Conservation (phyloP, 331 rosid genomes). For the Ulmus americana region DNA sequence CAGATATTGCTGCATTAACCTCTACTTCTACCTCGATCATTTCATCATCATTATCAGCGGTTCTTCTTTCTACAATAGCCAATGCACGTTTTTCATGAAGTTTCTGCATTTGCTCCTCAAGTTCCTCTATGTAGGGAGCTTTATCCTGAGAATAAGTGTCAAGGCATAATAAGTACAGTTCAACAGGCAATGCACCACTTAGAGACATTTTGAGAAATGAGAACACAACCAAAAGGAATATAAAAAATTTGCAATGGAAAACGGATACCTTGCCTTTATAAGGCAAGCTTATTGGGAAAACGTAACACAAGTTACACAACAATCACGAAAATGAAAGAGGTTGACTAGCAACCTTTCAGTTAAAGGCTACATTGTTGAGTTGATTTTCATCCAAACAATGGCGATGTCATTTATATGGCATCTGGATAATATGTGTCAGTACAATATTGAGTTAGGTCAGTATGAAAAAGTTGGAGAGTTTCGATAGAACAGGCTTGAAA, state of each 20-base stretch:
- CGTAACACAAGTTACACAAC: too few species aligned
- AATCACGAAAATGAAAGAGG: too few species aligned
- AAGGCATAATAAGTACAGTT: conserved; percentile 5
- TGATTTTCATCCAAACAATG: too few species aligned
- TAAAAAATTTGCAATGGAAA: background rate
- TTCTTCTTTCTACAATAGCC: conserved; percentile 63
- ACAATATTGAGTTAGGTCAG: too few species aligned
- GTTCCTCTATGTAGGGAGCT: conserved; percentile 90
- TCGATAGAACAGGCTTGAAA: too few species aligned
- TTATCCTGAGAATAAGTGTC: conserved; percentile 52
- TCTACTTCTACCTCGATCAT: conserved; percentile 77
- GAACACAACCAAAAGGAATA: background rate
- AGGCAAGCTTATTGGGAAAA: background rate
- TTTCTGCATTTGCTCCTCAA: conserved; percentile 85
- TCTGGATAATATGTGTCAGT: too few species aligned
- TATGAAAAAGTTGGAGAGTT: too few species aligned
- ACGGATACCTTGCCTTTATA: background rate
- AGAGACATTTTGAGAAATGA: background rate
- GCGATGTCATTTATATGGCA: too few species aligned
- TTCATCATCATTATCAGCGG: conserved; percentile 65
- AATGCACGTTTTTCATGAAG: conserved; percentile 75
- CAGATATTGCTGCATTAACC: conserved; percentile 68
- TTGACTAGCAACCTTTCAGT: too few species aligned
- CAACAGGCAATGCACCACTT: background rate
- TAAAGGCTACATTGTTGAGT: too few species aligned